Conservation (phyloP, 1,284 basidiomycete species). For the Leccinum griseonigrum region DNA sequence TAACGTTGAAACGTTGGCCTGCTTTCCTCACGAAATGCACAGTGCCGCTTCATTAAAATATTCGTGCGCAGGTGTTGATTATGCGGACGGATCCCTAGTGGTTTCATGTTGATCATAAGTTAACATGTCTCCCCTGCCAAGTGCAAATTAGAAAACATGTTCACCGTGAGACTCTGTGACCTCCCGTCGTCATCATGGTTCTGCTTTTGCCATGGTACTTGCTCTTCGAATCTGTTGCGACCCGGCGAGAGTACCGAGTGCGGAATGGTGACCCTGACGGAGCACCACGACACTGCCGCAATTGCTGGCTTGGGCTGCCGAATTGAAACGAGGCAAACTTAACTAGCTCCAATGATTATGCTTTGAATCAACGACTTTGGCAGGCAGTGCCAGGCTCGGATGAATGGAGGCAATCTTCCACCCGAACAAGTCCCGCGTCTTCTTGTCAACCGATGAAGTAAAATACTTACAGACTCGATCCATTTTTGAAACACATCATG, state of each 20-base stretch:
- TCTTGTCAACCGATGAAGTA: constrained; percentile 13
- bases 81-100: not conserved
- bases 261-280: not conserved
- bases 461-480: constrained; percentile 8
- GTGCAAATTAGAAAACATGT: not conserved
- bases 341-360: constrained; percentile 8
- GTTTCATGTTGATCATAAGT: not conserved
- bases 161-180: not conserved
- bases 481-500: constrained; percentile 3
- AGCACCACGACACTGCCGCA: not conserved
- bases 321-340: not conserved
- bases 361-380: not conserved
- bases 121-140: not conserved
- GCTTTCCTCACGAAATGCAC: not conserved
- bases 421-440: constrained; percentile 5
- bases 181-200: not conserved
- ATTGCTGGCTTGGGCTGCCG: not conserved
- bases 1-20: not conserved
- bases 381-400: constrained; percentile 3
- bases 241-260: not conserved
- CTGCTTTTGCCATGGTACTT: not conserved
- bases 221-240: not conserved
- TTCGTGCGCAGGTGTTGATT: not conserved
- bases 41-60: not conserved
- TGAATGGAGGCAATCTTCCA: constrained; percentile 10